Percentiles rank a stretch among this genome's conserved stretches.
Evolutionary conservation across 1,284 basidiomycete genomes (phyloP).

Genomic region (Pseudozyma hubeiensis): DNA sequence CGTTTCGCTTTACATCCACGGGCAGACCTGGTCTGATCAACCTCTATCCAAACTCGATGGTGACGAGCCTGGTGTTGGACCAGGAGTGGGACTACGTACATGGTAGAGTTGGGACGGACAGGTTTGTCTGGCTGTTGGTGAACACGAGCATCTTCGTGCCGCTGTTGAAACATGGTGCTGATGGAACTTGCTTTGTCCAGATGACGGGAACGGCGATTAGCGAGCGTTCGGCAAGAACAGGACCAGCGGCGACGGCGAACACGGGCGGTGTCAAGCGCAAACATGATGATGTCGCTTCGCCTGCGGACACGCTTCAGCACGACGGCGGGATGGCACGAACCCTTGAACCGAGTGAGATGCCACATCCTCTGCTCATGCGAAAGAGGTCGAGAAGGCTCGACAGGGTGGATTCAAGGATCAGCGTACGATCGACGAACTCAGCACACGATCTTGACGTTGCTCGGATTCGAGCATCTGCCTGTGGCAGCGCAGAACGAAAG

Average conservation of each 20-base stretch:
- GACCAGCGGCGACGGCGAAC: background rate
- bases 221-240: conserved; percentile 54
- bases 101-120: conserved; percentile 76
- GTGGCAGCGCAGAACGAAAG: conserved; percentile 15
- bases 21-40: conserved; percentile 72
- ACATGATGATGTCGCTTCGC: conserved; percentile 6
- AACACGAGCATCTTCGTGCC: conserved; percentile 79
- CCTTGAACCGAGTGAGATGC: background rate
- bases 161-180: conserved; percentile 70
- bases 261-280: conserved; percentile 19
- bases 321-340: conserved; percentile 1
- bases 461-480: background rate
- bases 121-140: conserved; percentile 79
- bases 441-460: conserved; percentile 5
- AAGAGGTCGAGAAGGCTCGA: conserved; percentile 21
- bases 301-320: background rate
- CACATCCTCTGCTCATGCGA: background rate
- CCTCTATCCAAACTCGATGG: conserved; percentile 79
- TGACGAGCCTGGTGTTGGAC: conserved; percentile 75
- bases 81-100: conserved; percentile 78
- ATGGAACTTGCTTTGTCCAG: conserved; percentile 82
- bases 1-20: conserved; percentile 18
- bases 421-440: conserved; percentile 16
- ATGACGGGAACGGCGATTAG: conserved; percentile 78
- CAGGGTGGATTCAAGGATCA: conserved; percentile 20